A percentile compares a stretch with the other conserved stretches of the same genome.
phyloP scores from a whole-genome alignment of 2,329 filamentous ascomycete genomes.

The Colletotrichum phormii region DNA sequence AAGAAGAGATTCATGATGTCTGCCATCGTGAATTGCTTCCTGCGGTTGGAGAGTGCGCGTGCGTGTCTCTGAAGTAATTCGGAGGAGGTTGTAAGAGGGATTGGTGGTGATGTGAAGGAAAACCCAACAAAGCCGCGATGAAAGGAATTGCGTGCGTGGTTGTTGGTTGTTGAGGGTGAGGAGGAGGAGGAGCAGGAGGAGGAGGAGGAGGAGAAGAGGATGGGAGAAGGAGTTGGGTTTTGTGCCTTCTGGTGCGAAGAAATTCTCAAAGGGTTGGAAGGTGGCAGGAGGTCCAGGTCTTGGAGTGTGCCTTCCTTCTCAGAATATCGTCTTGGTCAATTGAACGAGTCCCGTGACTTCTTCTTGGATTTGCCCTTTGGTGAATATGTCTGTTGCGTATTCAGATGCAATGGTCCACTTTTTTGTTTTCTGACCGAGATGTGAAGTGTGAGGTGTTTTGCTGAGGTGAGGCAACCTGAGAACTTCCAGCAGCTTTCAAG shows the following conservation, averaged over 20 bases:
- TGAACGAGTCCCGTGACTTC: not conserved
- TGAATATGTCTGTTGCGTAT: constrained; percentile 3
- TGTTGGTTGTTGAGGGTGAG: not conserved
- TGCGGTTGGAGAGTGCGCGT: not conserved
- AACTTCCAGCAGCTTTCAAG: constrained; percentile 10
- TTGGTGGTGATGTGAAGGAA: not conserved
- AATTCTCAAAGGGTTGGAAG: not conserved
- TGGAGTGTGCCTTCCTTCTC: constrained; percentile 28
- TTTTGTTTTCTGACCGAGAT: constrained; percentile 5
- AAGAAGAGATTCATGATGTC: constrained; percentile 33
- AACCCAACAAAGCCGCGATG: not conserved
- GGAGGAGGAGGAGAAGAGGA: not conserved
- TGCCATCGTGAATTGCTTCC: constrained; percentile 18
- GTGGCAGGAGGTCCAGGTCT: not conserved
- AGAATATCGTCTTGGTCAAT: constrained; percentile 19
- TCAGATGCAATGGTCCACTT: constrained; percentile 25
- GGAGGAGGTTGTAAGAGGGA: not conserved
- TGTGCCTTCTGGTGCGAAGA: not conserved
- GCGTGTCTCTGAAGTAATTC: not conserved
- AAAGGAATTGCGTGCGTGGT: not conserved
- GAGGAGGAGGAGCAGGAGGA: not conserved
- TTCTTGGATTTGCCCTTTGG: constrained; percentile 14
- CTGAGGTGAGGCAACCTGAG: not conserved
- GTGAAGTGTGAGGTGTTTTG: not conserved
- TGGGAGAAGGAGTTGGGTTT: not conserved